Conservation (phyloP, 805 yeast species). For the Candida pini region DNA sequence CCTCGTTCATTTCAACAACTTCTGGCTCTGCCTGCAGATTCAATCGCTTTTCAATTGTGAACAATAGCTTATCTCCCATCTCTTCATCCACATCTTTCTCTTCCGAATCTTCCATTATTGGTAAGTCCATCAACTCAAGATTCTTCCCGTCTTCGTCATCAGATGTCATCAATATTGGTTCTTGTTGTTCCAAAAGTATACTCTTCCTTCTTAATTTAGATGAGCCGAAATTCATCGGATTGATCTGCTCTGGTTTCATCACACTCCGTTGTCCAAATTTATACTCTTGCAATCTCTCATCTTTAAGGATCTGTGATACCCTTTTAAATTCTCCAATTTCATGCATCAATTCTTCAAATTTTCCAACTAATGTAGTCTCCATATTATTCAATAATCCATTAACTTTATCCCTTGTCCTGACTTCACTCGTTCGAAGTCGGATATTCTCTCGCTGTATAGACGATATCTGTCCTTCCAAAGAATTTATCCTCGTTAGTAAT, state of each 20-base stretch:
- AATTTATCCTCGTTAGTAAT: neutral
- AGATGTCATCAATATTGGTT: too few relatives aligned
- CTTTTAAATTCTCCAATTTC: neutral
- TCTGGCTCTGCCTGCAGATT: too few relatives aligned
- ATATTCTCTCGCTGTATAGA: neutral
- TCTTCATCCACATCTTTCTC: neutral
- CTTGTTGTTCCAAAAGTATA: too few relatives aligned
- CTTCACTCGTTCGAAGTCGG: neutral
- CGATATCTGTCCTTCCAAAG: neutral
- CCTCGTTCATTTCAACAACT: neutral
- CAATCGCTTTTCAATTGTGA: too few relatives aligned
- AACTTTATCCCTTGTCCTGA: neutral
- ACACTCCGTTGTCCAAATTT: too few relatives aligned
- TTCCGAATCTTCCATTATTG: neutral
- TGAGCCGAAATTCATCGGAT: too few relatives aligned
- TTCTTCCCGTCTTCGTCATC: too few relatives aligned
- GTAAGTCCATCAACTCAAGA: conserved; percentile 1
- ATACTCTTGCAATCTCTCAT: too few relatives aligned
- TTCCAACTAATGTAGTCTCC: neutral
- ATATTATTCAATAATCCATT: neutral
- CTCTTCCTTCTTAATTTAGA: too few relatives aligned
- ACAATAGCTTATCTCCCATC: too few relatives aligned
- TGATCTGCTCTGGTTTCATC: too few relatives aligned
- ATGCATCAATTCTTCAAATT: neutral
- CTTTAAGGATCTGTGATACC: too few relatives aligned